Base-by-base conservation (phyloP, 495 filamentous ascomycete species). In the Hypoxylon trugodes region DNA sequence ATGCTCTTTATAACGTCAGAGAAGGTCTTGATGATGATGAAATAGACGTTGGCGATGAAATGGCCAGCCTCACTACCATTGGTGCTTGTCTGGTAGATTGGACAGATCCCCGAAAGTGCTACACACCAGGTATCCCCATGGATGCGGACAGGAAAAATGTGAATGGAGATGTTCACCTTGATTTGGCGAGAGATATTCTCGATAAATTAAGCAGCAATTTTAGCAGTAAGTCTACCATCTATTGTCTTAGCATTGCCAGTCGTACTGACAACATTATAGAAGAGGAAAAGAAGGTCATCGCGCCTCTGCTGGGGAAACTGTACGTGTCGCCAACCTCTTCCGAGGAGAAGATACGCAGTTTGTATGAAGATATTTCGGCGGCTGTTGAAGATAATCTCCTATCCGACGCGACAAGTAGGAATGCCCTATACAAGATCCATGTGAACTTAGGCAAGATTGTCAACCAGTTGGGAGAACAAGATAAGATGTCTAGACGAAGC, bases 41-140 rank as follows among this genome's bases (percentile, higher is more conserved):
- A 55, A 84, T 90, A 42, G 91, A 90, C 6, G 87, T 92, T 22
- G 86, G 87, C 16, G 89, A 93, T 45, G 84, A 91, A 66, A 96
- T 95, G 84, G 88, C 95, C 1, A 83, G 87, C 21, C 83, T 95
- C 64, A 78, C 76, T 6, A 84, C 87, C 24, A 89, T 97, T 26
- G 84, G 87, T 22, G 89, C 87, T 2, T 92, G 95, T 76, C 74
- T 98, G 1, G 84, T 92, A 1, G 95, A 98, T 70, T 98, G 95
- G 95, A 98, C 95, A 3, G 95, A 98, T 74, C 91, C 93, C 51
- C 82, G 96, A 15, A 90, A 93, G 68, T 89, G 93, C 50, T 88
- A 95, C 47, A 84, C 87, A 1, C 82, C 91, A 8, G 87, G 84
- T 1, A 78, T 84, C 32, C 80, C 87, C 36, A 77, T 80, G 28